Evolutionary conservation across 2,329 filamentous ascomycete species (phyloP), one percentile per base, ranked within the genome.

Genomic region (Mycosphaerella sp.): DNA sequence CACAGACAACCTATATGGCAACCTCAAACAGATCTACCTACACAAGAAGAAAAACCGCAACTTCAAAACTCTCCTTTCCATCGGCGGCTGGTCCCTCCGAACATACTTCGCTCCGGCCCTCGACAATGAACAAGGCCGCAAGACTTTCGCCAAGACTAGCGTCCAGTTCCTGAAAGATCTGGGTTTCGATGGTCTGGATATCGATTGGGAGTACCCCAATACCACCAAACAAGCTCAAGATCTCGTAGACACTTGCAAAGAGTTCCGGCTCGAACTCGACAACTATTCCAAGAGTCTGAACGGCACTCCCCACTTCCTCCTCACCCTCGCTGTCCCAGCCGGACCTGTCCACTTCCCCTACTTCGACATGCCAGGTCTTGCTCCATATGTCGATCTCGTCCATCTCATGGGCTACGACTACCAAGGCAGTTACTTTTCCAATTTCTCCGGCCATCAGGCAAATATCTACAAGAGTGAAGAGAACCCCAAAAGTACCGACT

Each of bases 61-160:
- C 48, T 70, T 93, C 52, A 93, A 94, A 70, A 77, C 84, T 3
- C 76, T 95, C 12, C 78, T 95, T 6, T 89, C 84, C 41, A 87
- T 93, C 53, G 88, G 88, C 39, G 88, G 88, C n/a, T 91, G 84
- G 81, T 85, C 80, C 0, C 87, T 85, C 64, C 86, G 85, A 2
- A 69, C 79, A 67, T 91, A 94, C 71, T 94, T 96, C 70, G 75
- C 80, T 0, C 73, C 72, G 16, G 85, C 88, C 0, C 80, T 80
- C 0, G 79, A 79, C 14, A 84, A 81, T 0, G 73, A 75, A 0
- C 70, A 73, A 4, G 80, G 83, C 3, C 79, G 87, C n/a, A 70
- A 73, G 54, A 75, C 55, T 1, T 93, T 95, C 64, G 87, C 86
- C 1, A 73, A 77, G 42, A 81, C 80, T 14, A 84, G 86, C 34